A percentile compares a stretch with the other conserved stretches of the same genome.
phyloP scores from a whole-genome alignment of 2,329 filamentous ascomycete species.

The Westerdykella sp. region DNA sequence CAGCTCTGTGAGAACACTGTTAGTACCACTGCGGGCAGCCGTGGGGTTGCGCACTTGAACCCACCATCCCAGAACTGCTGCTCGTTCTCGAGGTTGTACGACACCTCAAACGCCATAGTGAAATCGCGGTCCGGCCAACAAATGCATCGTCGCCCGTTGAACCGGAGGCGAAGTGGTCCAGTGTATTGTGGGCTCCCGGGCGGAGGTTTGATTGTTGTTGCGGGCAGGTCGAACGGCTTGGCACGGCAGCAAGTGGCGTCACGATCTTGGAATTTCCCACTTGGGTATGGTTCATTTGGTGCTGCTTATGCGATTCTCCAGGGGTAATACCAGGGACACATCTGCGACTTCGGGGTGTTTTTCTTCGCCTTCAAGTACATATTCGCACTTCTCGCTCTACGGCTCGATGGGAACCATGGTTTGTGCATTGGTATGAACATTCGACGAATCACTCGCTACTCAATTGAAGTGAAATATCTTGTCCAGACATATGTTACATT shows the following conservation, averaged over 20 bases:
- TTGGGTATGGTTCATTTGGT: not conserved
- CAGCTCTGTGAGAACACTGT: slow-evolving; percentile 49
- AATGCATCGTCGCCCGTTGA: slow-evolving; percentile 31
- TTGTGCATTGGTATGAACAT: too few relatives aligned
- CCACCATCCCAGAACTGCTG: slow-evolving; percentile 86
- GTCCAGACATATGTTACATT: not conserved
- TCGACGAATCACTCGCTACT: not conserved
- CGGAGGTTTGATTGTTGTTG: not conserved
- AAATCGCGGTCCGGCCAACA: slow-evolving; percentile 29
- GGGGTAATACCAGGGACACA: not conserved
- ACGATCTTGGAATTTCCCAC: not conserved
- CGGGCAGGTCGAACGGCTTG: too few relatives aligned
- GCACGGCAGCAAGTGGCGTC: too few relatives aligned
- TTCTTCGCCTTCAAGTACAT: too few relatives aligned
- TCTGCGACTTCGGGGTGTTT: too few relatives aligned
- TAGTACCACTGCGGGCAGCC: slow-evolving; percentile 11
- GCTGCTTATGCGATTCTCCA: not conserved
- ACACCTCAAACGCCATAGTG: slow-evolving; percentile 62
- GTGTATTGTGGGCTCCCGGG: not conserved
- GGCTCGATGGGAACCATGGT: too few relatives aligned
- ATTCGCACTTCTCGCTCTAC: too few relatives aligned
- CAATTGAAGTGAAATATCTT: not conserved
- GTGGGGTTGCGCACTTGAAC: slow-evolving; percentile 30
- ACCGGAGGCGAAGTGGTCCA: not conserved
- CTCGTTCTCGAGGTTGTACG: slow-evolving; percentile 66